A percentile compares a stretch with the other conserved stretches of the same genome.
phyloP scores from a whole-genome alignment of 176 grass and related monocot genomes.

The Aechmea fasciata region DNA sequence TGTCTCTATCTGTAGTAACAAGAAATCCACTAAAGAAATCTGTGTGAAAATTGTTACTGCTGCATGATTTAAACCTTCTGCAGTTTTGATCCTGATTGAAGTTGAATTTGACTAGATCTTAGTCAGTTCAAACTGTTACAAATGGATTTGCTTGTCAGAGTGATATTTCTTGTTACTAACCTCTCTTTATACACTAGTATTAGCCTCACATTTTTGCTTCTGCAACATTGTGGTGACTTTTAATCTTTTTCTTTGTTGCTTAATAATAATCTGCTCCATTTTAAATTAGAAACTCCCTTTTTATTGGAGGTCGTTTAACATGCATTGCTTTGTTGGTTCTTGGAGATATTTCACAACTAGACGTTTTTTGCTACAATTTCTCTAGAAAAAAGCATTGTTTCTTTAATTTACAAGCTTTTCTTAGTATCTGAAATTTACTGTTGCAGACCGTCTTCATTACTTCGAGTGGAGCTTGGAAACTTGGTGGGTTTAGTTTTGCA shows the following conservation, averaged over 20 bases:
- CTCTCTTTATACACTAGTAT: slow-evolving; percentile 1
- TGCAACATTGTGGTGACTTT: neutral
- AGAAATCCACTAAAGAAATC: too few species aligned
- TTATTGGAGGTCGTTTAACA: too few species aligned
- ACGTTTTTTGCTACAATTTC: neutral
- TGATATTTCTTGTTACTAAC: too few species aligned
- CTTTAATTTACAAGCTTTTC: neutral
- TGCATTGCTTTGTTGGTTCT: too few species aligned
- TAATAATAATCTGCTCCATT: neutral
- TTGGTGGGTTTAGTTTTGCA: slow-evolving; percentile 97
- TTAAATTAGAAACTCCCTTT: too few species aligned
- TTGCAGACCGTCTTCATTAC: slow-evolving; percentile 90
- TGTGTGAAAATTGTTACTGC: too few species aligned
- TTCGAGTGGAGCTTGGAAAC: slow-evolving; percentile 95
- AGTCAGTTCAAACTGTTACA: too few species aligned
- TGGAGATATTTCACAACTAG: neutral
- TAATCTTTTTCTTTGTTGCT: slow-evolving; percentile 5
- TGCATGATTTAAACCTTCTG: too few species aligned
- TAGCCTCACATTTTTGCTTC: neutral
- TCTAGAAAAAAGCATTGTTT: neutral
- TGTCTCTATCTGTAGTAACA: too few species aligned
- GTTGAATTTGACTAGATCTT: too few species aligned
- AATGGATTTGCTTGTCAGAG: too few species aligned
- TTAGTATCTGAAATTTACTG: slow-evolving; percentile 9
- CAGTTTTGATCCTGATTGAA: too few species aligned